phyloP scores from a whole-genome alignment of 169 alveolate species.

The Babesia gibsoni region DNA sequence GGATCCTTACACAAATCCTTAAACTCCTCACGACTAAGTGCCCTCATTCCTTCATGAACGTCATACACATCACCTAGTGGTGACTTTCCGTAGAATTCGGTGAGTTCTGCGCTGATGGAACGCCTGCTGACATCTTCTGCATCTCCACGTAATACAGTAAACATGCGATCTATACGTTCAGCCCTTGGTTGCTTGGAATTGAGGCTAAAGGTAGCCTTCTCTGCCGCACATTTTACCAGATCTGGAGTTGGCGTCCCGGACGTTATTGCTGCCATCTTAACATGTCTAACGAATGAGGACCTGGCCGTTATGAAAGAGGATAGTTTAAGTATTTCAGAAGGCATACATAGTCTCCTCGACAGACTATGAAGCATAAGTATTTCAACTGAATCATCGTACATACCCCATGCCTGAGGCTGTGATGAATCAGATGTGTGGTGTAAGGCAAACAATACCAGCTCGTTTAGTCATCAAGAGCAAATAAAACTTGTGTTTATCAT shows the following conservation, averaged over 20 bases:
- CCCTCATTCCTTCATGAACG: conserved; percentile 15
- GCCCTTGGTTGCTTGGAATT: conserved; percentile 26
- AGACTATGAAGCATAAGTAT: background rate
- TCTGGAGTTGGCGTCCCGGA: conserved; percentile 45
- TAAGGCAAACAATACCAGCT: background rate
- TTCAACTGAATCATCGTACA: background rate
- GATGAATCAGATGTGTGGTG: background rate
- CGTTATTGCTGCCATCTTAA: conserved; percentile 33
- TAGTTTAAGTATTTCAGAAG: background rate
- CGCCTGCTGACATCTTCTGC: background rate
- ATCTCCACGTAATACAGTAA: conserved; percentile 13
- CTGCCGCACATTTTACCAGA: conserved; percentile 21
- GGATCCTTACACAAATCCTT: background rate
- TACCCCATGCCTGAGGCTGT: background rate
- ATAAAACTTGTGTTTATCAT: background rate
- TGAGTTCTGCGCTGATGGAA: conserved; percentile 26
- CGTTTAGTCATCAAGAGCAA: background rate
- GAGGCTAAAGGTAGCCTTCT: background rate
- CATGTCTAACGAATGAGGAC: background rate
- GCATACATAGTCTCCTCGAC: background rate
- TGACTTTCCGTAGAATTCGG: conserved; percentile 12
- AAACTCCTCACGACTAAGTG: background rate
- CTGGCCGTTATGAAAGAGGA: background rate
- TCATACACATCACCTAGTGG: conserved; percentile 9
- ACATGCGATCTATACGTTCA: conserved; percentile 19